Percentiles rank a stretch among this genome's conserved stretches.
These are phyloP conservation scores for Colletotrichum falcatum DNA, from an alignment of 2,329 filamentous ascomycete species.

Conservation along the genomic window DNA sequence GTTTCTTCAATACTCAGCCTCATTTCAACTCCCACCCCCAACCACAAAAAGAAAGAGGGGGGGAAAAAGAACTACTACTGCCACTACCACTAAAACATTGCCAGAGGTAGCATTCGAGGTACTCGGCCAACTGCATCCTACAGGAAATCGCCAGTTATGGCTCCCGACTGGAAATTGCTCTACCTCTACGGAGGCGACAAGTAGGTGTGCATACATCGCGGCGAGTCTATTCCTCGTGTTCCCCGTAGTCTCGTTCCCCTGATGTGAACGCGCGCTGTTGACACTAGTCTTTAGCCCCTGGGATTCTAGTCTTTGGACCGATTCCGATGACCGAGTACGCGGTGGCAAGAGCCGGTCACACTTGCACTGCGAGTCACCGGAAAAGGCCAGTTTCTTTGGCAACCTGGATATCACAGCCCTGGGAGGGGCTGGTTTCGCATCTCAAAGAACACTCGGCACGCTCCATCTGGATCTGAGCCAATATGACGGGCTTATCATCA, in stretches of 20 bases:
- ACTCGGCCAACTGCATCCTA: not conserved
- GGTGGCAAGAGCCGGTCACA: conserved; percentile 74
- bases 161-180: conserved; percentile 35
- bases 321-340: conserved; percentile 81
- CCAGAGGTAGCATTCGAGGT: not conserved
- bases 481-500: conserved; percentile 71
- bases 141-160: conserved; percentile 14
- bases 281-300: conserved; percentile 61
- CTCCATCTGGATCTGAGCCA: conserved; percentile 71
- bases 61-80: too few species aligned
- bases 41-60: too few species aligned
- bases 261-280: conserved; percentile 2
- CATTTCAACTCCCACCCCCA: not conserved
- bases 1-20: not conserved
- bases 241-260: not conserved
- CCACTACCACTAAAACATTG: not conserved
- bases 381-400: conserved; percentile 72
- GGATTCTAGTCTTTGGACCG: conserved; percentile 71
- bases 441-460: conserved; percentile 75
- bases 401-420: conserved; percentile 79
- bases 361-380: conserved; percentile 51
- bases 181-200: conserved; percentile 57
- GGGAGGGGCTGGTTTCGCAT: conserved; percentile 85
- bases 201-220: conserved; percentile 50
- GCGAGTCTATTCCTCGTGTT: too few species aligned